Conservation (phyloP, 2,329 filamentous ascomycete genomes). For the Aspergillus glaucus region DNA sequence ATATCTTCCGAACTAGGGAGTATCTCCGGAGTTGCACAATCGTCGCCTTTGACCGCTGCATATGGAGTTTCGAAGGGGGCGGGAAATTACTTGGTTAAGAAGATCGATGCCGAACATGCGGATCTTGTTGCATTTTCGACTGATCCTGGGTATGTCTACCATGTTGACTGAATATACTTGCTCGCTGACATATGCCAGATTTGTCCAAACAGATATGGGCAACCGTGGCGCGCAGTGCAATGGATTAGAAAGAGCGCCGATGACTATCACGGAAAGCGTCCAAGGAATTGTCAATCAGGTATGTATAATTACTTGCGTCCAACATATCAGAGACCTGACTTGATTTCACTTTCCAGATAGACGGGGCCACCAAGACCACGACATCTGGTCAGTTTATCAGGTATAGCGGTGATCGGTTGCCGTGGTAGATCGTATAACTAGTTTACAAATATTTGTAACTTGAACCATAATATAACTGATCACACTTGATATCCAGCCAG, state of each 20-base stretch:
- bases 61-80: slow-evolving; percentile 21
- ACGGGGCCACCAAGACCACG: slow-evolving; percentile 3
- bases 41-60: slow-evolving; percentile 8
- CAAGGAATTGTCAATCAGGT: slow-evolving; percentile 22
- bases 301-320: not conserved
- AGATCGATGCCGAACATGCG: slow-evolving; percentile 16
- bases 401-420: not conserved
- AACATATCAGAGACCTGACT: not conserved
- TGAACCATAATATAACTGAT: not conserved
- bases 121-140: slow-evolving; percentile 19
- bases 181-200: slow-evolving; percentile 8
- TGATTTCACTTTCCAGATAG: slow-evolving; percentile 1
- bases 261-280: slow-evolving; percentile 31
- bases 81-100: slow-evolving; percentile 15
- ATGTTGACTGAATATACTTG: slow-evolving; percentile 16
- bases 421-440: not conserved
- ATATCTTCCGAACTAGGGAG: slow-evolving; percentile 33
- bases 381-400: not conserved
- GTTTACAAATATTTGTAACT: not conserved
- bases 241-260: slow-evolving; percentile 28
- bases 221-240: slow-evolving; percentile 26
- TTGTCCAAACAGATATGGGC: slow-evolving; percentile 41
- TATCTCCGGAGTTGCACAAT: slow-evolving; percentile 23
- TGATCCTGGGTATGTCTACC: slow-evolving; percentile 30
- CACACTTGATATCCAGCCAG: no score